Base-by-base conservation (phyloP, 805 yeast species). In the Scheffersomyces lignosus region DNA sequence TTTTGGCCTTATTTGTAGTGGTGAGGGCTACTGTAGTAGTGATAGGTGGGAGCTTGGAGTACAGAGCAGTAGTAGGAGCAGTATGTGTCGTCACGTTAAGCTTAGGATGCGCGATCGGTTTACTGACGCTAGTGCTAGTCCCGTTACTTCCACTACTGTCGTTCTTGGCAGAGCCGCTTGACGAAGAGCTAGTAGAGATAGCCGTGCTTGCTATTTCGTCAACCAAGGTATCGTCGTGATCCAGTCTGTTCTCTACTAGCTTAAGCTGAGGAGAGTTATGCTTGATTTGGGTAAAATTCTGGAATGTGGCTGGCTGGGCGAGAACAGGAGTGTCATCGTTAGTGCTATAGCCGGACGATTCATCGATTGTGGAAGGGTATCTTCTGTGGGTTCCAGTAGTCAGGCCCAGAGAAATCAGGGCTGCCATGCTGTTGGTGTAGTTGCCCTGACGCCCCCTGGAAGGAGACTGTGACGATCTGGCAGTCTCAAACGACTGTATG, bases 401-500 rank as follows among this genome's bases (percentile, higher is more conserved):
- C n/a, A n/a, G n/a, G n/a, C n/a, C n/a, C n/a, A n/a, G n/a, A n/a
- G n/a, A n/a, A n/a, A n/a, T n/a, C 13, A 4, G 16, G n/a, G 4
- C 13, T n/a, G 10, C 27, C 16, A 20, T n/a, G 15, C 6, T 12
- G 16, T 16, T 16, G n/a, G 23, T 14, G n/a, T 13, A 18, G 37
- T 9, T 29, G 15, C 12, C 34, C 34, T 28, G 44, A n/a, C n/a
- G n/a, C n/a, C n/a, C n/a, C n/a, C n/a, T n/a, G n/a, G n/a, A n/a
- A 29, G 31, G n/a, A 3, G 44, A 30, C 23, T 9, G 28, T 12
- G 14, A 35, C 29, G 52, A 47, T 15, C 43, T 42, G 13, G 64
- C 63, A 2, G 65, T 58, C 38, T 57, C 60, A 33, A 60, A 60
- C 8, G 61, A 47, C 46, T 49, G 62, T 4, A 48, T 43, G 18